Evolutionary conservation across 305 asterid species (phyloP), one percentile per base, ranked within the genome.

Genomic region (Solanum hybrid): DNA sequence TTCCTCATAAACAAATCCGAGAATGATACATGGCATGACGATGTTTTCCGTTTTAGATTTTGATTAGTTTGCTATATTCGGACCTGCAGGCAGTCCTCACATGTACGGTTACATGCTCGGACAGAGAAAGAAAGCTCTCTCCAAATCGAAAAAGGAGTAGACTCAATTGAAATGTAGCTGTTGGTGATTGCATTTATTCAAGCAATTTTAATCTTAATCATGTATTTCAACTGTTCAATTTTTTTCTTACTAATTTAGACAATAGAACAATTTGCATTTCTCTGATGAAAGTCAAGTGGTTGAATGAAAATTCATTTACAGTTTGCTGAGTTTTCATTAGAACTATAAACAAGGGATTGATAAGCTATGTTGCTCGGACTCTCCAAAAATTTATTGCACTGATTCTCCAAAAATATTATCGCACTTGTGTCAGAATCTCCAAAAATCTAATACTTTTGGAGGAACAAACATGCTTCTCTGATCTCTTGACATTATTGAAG

Each of bases 51-150:
- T 46, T 29, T 10, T 46, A 46, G 29, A 29, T 29, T 46, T 46
- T 83, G 28, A 83, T 46, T 46, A 46, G 74, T 29, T 83, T 46
- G 31, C 29, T 18, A 8, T 20, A 12, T 64, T 51, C 0, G 22
- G 2, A 35, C 10, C 39, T 83, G 89, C 93, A 93, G 94, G 98
- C 5, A 92, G 92, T 88, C 99, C 98, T 80, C 98, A 95, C 94
- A 89, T 97, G 92, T 97, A 93, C 28, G 94, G 94, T 9, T 95
- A 97, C 78, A 97, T 97, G 98, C 92, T 96, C 88, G 95, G 97
- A 28, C 98, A 97, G 93, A 96, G 99, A 95, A 95, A 94, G 90
- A 95, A 92, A 87, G 97, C 97, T 28, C 96, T 96, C 35, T 89
- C 98, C 40, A 97, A 94, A 91, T 79, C 93, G 26, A 97, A 97